Base-by-base conservation (phyloP, 495 filamentous ascomycete genomes). In the Cercophora samala region DNA sequence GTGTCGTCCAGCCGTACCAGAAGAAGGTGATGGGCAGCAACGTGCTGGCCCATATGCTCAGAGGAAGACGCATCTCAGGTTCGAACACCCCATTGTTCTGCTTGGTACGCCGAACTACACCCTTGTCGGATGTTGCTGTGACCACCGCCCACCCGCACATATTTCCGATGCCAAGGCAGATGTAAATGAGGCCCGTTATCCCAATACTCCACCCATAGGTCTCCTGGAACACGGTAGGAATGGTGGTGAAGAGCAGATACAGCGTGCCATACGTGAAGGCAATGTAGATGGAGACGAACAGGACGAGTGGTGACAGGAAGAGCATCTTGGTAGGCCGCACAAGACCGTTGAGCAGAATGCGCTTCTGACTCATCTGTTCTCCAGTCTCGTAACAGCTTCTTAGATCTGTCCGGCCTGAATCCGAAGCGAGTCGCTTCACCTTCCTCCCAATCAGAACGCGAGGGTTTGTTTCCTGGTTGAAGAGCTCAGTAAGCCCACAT, bases 231-330 rank as follows among this genome's bases (percentile, higher is more conserved):
- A 91, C 86, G 19, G 78, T 69, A 0, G 89, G 86, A 74, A 90
- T 86, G 9, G 88, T 89, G 58, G 86, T 89, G 80, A 90, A 91
- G 64, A 93, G 84, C 67, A 95, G 86, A 76, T 93, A 93, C 6
- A 93, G 76, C 37, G 88, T 87, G 19, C 90, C 89, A 74, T 93
- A 93, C 5, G 88, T 81, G 67, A 92, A 88, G 52, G 89, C 85
- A 79, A 92, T 87, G 77, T 93, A 93, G 3, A 91, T 66, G 13
- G 87, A 90, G 4, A 93, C 81, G 58, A 88, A 75, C 63, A 89
- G 83, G 53, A 91, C 86, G 65, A 93, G 90, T 2, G 89, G 88
- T 22, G 78, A 88, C 60, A 80, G 76, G 53, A 85, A 72, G 17
- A 89, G 78, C 79, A 89, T 81, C 68, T 86, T 87, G 11, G 78